Base-by-base conservation (phyloP, 768 basidiomycete species). In the Trametes elegans region DNA sequence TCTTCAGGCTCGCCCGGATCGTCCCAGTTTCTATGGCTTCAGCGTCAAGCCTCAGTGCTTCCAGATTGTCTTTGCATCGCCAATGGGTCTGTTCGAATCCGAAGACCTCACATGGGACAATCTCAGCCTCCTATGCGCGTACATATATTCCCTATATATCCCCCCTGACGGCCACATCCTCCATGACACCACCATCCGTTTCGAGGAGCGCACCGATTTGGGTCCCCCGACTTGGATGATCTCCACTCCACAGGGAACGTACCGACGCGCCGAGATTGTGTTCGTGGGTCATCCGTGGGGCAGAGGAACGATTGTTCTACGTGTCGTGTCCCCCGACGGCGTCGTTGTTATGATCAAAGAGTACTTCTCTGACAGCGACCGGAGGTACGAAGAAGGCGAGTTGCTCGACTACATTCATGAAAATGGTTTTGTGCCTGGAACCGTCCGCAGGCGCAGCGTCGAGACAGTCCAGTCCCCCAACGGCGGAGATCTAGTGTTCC, bases 141-240 rank as follows among this genome's bases (percentile, higher is more conserved):
- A 46, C 29, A 29, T 54, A n/a, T 47, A 54, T 28, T 28, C 53
- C 5, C 35, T 46, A 8, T 54, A 54, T 19, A 19, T 32, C 27
- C 53, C 53, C 16, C 43, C 21, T 3, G 53, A 38, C 13, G 41
- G 27, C n/a, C n/a, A 54, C n/a, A 19, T 54, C 38, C 53, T 54
- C 34, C 28, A 40, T 19, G 53, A 54, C 16, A 32, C 35, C 21
- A 54, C 53, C 9, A 1, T 54, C 2, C 4, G 27, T 14, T 31
- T 34, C 27, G 26, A n/a, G 23, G n/a, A 26, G 32, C 6, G 3
- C 28, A 3, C 23, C 4, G 14, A 5, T 6, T 14, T 28, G 9
- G 35, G 46, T 7, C 18, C 14, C 5, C 43, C 52, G 3, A 27
- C 52, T 4, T 53, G 42, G 44, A 24, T 9, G 1, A 24, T 54